Conservation (phyloP, 1,139 yeast species). For the Kodamaea suecica region DNA sequence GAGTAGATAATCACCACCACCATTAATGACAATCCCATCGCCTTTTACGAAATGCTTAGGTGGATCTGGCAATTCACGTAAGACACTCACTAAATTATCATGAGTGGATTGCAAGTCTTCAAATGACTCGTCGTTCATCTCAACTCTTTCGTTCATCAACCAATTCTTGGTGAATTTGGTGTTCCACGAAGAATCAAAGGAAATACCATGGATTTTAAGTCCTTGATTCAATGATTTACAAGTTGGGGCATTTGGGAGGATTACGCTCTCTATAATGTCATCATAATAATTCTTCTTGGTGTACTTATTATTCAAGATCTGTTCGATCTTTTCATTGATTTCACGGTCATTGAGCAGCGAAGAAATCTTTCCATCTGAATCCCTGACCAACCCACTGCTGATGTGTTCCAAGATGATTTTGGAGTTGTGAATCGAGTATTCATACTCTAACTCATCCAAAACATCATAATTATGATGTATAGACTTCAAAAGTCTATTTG, state of each 20-base stretch:
- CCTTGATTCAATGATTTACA: conserved; percentile 7
- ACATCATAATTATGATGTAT: conserved; percentile 8
- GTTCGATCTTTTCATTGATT: conserved; percentile 9
- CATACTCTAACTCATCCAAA: conserved; percentile 7
- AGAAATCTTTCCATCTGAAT: background rate
- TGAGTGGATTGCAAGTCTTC: conserved; percentile 13
- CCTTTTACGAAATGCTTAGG: conserved; percentile 13
- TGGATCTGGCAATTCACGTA: conserved; percentile 15
- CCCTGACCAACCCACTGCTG: conserved; percentile 8
- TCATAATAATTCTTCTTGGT: conserved; percentile 11
- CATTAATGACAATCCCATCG: conserved; percentile 18
- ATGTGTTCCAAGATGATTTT: conserved; percentile 7
- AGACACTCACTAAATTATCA: conserved; percentile 11
- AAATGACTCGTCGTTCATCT: conserved; percentile 19
- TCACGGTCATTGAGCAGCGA: conserved; percentile 2
- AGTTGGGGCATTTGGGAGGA: conserved; percentile 12
- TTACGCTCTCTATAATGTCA: conserved; percentile 11
- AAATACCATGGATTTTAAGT: conserved; percentile 10
- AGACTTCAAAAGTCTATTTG: conserved; percentile 8
- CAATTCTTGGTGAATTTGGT: conserved; percentile 12
- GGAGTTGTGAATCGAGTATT: conserved; percentile 7
- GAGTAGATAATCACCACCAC: conserved; percentile 19
- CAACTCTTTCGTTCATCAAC: conserved; percentile 11
- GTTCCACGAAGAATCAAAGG: conserved; percentile 10
- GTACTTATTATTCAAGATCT: conserved; percentile 9